Evolutionary conservation across 2,329 filamentous ascomycete genomes (phyloP).

Genomic region (Phialocephala sp.): DNA sequence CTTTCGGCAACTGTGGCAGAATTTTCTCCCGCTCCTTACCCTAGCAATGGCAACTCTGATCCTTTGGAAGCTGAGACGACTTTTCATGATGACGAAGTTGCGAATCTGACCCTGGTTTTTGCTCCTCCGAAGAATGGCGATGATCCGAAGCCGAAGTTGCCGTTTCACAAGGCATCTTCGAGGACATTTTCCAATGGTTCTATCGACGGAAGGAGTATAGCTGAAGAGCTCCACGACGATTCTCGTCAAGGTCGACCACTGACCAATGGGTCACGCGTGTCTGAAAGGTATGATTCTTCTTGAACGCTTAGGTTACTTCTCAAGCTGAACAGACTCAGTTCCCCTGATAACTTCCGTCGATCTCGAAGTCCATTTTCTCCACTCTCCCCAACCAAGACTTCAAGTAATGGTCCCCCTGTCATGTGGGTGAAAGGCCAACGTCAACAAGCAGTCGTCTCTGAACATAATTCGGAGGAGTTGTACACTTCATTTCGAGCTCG

Average conservation of each 20-base stretch:
- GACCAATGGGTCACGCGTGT: slow-evolving; percentile 46
- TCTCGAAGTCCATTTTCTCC: slow-evolving; percentile 37
- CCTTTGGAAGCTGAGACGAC: slow-evolving; percentile 44
- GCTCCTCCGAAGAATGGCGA: slow-evolving; percentile 46
- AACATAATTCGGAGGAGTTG: slow-evolving; percentile 43
- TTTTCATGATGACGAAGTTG: slow-evolving; percentile 59
- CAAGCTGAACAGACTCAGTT: slow-evolving; percentile 32
- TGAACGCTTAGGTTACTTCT: background rate
- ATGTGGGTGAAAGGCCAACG: slow-evolving; percentile 46
- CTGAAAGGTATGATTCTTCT: slow-evolving; percentile 44
- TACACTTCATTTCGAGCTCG: slow-evolving; percentile 47
- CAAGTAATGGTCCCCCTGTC: slow-evolving; percentile 41
- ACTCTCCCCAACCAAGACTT: slow-evolving; percentile 34
- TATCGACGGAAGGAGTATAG: slow-evolving; percentile 58
- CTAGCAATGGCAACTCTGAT: slow-evolving; percentile 32
- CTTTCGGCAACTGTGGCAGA: slow-evolving; percentile 69
- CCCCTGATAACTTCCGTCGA: slow-evolving; percentile 35
- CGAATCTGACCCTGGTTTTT: slow-evolving; percentile 58
- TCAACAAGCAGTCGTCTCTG: slow-evolving; percentile 42
- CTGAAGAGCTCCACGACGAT: slow-evolving; percentile 52
- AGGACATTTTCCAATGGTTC: slow-evolving; percentile 61
- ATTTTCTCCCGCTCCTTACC: slow-evolving; percentile 48
- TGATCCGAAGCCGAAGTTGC: slow-evolving; percentile 42
- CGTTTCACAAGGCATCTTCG: slow-evolving; percentile 48
- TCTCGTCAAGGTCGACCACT: slow-evolving; percentile 45